Conservation (phyloP, 805 yeast genomes). For the Ogataea parapolymorpha region DNA sequence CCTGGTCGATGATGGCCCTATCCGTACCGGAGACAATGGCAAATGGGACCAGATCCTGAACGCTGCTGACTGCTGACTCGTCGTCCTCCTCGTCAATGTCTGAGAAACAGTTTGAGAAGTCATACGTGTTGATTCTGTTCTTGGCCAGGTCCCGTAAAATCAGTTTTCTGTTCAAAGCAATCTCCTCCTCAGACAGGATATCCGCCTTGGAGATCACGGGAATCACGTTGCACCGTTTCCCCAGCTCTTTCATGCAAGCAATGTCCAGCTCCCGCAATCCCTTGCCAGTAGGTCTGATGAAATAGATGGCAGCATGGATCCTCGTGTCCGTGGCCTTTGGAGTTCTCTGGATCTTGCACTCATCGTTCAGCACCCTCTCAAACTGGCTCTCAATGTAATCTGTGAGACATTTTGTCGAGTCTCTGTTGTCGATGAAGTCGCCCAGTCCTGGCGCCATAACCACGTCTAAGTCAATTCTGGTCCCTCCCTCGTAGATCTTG, state of each 20-base stretch:
- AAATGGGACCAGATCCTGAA: conserved; percentile 60
- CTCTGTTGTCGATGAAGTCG: conserved; percentile 59
- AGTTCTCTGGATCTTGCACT: conserved; percentile 53
- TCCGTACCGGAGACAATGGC: conserved; percentile 88
- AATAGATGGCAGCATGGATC: conserved; percentile 82
- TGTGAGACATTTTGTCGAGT: conserved; percentile 55
- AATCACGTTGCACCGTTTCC: conserved; percentile 69
- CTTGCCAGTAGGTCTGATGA: conserved; percentile 68
- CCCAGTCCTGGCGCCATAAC: conserved; percentile 75
- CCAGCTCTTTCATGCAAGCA: conserved; percentile 62
- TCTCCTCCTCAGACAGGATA: conserved; percentile 56
- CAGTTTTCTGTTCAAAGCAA: conserved; percentile 39
- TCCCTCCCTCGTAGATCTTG: conserved; percentile 39
- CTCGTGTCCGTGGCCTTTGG: conserved; percentile 53
- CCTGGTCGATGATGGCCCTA: conserved; percentile 65
- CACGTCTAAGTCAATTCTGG: conserved; percentile 56
- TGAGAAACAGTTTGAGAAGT: conserved; percentile 30
- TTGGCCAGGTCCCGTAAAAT: conserved; percentile 41
- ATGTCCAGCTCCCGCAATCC: conserved; percentile 68
- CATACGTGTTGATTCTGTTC: conserved; percentile 27
- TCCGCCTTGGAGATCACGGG: conserved; percentile 85
- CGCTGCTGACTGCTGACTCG: conserved; percentile 12
- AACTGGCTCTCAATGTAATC: conserved; percentile 78
- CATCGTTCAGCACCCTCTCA: conserved; percentile 66
- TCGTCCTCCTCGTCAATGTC: conserved; percentile 28